phyloP scores from a whole-genome alignment of 805 yeast species.

The Wickerhamiella lipophila region DNA sequence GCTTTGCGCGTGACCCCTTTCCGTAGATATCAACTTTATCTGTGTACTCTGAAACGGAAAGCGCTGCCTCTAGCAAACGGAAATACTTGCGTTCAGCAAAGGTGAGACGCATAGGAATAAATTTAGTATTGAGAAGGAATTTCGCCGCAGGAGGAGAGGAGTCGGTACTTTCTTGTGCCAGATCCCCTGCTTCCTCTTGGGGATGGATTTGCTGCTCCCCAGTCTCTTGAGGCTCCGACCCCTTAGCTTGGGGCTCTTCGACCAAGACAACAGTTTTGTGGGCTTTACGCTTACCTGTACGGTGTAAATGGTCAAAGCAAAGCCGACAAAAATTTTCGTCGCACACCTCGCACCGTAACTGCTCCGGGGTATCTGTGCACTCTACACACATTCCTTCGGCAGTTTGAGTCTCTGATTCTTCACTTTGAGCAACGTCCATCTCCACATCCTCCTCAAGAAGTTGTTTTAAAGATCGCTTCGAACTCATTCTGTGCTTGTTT shows the following conservation, averaged over 20 bases:
- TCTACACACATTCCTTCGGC: slow-evolving; percentile 41
- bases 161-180: slow-evolving; percentile 12
- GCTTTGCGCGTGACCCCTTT: slow-evolving; percentile 52
- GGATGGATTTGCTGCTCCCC: too few species aligned
- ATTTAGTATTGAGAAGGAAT: slow-evolving; percentile 33
- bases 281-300: slow-evolving; percentile 39
- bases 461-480: slow-evolving; percentile 9
- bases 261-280: slow-evolving; percentile 20
- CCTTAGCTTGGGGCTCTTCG: slow-evolving; percentile 12
- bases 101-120: slow-evolving; percentile 57
- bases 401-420: background rate
- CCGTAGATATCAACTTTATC: slow-evolving; percentile 62
- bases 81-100: slow-evolving; percentile 56
- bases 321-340: slow-evolving; percentile 57
- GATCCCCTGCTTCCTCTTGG: slow-evolving; percentile 15
- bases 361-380: slow-evolving; percentile 61
- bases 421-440: background rate
- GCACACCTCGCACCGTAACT: slow-evolving; percentile 48
- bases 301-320: slow-evolving; percentile 55
- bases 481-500: background rate
- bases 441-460: slow-evolving; percentile 9
- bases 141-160: slow-evolving; percentile 8
- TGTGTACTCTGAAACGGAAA: slow-evolving; percentile 67
- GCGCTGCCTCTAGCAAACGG: slow-evolving; percentile 58
- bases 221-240: slow-evolving; percentile 14